phyloP scores from a whole-genome alignment of 345 rosid species.

The Citrus unshiu region DNA sequence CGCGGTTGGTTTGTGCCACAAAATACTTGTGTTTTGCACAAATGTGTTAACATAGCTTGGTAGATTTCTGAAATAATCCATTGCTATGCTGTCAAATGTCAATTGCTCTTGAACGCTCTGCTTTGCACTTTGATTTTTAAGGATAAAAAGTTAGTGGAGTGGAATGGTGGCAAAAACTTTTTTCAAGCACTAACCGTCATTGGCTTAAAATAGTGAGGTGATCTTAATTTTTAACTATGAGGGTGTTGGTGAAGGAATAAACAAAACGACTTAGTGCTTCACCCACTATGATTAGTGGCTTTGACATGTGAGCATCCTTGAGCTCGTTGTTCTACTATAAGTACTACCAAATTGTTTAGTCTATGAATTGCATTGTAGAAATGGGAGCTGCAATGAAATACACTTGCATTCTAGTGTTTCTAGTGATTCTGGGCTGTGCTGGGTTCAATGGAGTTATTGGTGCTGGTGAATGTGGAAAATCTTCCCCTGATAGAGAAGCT shows the following conservation, averaged over 20 bases:
- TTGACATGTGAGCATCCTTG: slow-evolving; percentile 24
- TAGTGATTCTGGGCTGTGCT: slow-evolving; percentile 33
- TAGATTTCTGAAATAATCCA: not conserved
- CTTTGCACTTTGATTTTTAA: slow-evolving; percentile 6
- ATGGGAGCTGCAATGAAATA: slow-evolving; percentile 43
- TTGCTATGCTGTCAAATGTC: slow-evolving; percentile 20
- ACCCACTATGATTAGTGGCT: slow-evolving; percentile 47
- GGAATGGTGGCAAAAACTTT: slow-evolving; percentile 27
- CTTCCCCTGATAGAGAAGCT: slow-evolving; percentile 78
- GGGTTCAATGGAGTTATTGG: slow-evolving; percentile 44
- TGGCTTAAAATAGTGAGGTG: slow-evolving; percentile 26
- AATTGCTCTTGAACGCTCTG: slow-evolving; percentile 24
- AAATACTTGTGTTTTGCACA: not conserved
- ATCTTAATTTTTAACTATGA: slow-evolving; percentile 11
- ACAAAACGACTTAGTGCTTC: slow-evolving; percentile 44
- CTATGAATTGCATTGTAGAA: slow-evolving; percentile 23
- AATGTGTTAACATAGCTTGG: not conserved
- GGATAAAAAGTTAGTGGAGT: slow-evolving; percentile 23
- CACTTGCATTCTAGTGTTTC: slow-evolving; percentile 34
- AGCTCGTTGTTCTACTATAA: slow-evolving; percentile 37
- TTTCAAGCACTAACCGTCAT: slow-evolving; percentile 22
- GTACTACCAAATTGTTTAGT: slow-evolving; percentile 16
- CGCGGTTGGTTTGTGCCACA: not conserved
- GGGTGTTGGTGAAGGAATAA: slow-evolving; percentile 49
- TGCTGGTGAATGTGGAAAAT: slow-evolving; percentile 77